Percentiles rank a stretch among this genome's conserved stretches.
phyloP scores from a whole-genome alignment of 176 grass and related monocot genomes.

The Phyllostachys edulis region DNA sequence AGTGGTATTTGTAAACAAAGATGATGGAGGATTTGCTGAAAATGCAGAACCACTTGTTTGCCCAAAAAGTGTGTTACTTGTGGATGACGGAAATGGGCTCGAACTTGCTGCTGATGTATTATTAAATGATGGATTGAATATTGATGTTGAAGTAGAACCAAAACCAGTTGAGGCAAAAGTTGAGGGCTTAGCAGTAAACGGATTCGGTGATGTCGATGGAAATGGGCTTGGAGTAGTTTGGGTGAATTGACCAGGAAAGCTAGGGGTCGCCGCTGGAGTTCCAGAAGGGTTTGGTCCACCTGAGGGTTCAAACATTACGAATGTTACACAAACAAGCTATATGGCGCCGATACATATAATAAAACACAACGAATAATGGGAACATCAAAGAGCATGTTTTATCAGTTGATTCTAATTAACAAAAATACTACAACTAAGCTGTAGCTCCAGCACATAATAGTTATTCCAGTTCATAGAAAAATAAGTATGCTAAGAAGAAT shows the following conservation, averaged over 20 bases:
- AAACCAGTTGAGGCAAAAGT: conserved; percentile 47
- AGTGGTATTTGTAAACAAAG: conserved; percentile 44
- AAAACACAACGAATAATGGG: conserved; percentile 28
- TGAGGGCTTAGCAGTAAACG: conserved; percentile 56
- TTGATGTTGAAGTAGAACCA: conserved; percentile 37
- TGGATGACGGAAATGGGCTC: conserved; percentile 38
- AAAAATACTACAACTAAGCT: conserved; percentile 13
- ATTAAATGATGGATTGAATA: conserved; percentile 30
- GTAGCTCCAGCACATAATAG: neutral
- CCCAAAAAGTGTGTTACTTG: conserved; percentile 49
- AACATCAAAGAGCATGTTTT: neutral
- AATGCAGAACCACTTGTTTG: conserved; percentile 53
- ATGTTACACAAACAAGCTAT: conserved; percentile 15
- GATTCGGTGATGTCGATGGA: conserved; percentile 37
- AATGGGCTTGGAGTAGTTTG: conserved; percentile 45
- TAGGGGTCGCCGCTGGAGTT: conserved; percentile 28
- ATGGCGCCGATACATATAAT: conserved; percentile 26
- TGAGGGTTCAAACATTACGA: conserved; percentile 40
- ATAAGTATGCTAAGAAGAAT: conserved; percentile 8
- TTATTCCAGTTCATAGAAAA: conserved; percentile 13
- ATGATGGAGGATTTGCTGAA: conserved; percentile 46
- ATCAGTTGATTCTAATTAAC: conserved; percentile 1
- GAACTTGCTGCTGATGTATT: conserved; percentile 35
- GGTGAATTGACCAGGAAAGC: conserved; percentile 14
- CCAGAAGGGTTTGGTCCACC: conserved; percentile 75